Percentiles rank a stretch among this genome's conserved stretches.
phyloP scores from a whole-genome alignment of 1,139 yeast species.

The Hemisphaericaspora xylofermentans region DNA sequence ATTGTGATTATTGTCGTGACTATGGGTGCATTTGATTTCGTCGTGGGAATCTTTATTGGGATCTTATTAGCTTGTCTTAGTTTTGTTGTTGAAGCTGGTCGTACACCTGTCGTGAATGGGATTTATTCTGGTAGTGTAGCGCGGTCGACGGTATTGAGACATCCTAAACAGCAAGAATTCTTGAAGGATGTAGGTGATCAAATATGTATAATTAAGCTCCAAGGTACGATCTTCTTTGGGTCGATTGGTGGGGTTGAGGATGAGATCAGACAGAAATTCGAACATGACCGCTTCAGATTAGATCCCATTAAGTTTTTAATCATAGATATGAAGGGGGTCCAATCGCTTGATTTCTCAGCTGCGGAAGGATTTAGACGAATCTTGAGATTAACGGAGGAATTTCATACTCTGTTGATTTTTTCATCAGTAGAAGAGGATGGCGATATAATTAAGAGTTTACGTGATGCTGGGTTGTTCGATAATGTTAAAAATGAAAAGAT shows the following conservation, averaged over 20 bases:
- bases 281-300: slow-evolving; percentile 48
- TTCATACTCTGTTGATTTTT: slow-evolving; percentile 68
- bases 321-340: slow-evolving; percentile 80
- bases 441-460: slow-evolving; percentile 59
- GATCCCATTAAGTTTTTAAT: slow-evolving; percentile 76
- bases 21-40: slow-evolving; percentile 97
- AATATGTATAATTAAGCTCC: slow-evolving; percentile 80
- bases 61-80: slow-evolving; percentile 87
- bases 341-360: slow-evolving; percentile 86
- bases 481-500: slow-evolving; percentile 34
- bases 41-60: slow-evolving; percentile 87
- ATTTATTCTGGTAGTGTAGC: slow-evolving; percentile 87
- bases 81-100: slow-evolving; percentile 87
- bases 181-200: slow-evolving; percentile 86
- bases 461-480: slow-evolving; percentile 73
- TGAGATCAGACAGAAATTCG: slow-evolving; percentile 66
- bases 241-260: slow-evolving; percentile 90
- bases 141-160: slow-evolving; percentile 88
- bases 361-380: slow-evolving; percentile 94
- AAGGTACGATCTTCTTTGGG: slow-evolving; percentile 90
- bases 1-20: slow-evolving; percentile 80
- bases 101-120: slow-evolving; percentile 78
- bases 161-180: slow-evolving; percentile 85
- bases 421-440: slow-evolving; percentile 72
- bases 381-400: slow-evolving; percentile 70